phyloP scores from a whole-genome alignment of 306 rosid species.

The Trifolium fragiferum region DNA sequence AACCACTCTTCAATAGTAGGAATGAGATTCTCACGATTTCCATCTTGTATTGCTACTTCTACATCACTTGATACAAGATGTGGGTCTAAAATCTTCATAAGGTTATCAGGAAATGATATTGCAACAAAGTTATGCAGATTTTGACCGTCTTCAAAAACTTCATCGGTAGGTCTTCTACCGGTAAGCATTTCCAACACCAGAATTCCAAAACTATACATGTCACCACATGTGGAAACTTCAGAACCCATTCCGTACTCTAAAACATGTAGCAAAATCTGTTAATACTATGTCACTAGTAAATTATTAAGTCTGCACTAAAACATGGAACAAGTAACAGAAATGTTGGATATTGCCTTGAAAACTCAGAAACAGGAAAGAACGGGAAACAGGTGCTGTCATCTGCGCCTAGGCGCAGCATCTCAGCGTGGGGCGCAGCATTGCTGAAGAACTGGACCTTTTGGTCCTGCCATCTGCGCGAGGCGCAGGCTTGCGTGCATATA shows the following conservation, averaged over 20 bases:
- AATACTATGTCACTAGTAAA: neutral
- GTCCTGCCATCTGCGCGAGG: too few species aligned
- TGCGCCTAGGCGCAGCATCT: too few species aligned
- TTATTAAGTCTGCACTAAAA: neutral
- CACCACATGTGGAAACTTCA: neutral
- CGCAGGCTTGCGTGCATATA: too few species aligned
- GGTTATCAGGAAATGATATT: neutral
- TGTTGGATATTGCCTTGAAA: too few species aligned
- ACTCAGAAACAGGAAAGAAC: too few species aligned
- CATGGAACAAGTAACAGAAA: too few species aligned
- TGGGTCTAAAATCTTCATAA: neutral
- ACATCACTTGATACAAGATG: neutral
- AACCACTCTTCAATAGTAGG: neutral
- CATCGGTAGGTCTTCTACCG: neutral
- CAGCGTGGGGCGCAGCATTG: too few species aligned
- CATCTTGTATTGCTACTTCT: neutral
- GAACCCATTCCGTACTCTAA: neutral
- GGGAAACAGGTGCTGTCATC: too few species aligned
- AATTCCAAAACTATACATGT: neutral
- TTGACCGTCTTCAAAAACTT: neutral
- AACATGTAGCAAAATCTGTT: neutral
- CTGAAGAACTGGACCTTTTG: too few species aligned
- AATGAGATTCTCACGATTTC: too few species aligned
- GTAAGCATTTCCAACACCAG: too few species aligned
- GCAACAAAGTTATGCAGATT: neutral